These are phyloP conservation scores for Phycomyces nitens DNA, from an alignment of 192 early-diverging fungal species.

Conservation along the genomic window DNA sequence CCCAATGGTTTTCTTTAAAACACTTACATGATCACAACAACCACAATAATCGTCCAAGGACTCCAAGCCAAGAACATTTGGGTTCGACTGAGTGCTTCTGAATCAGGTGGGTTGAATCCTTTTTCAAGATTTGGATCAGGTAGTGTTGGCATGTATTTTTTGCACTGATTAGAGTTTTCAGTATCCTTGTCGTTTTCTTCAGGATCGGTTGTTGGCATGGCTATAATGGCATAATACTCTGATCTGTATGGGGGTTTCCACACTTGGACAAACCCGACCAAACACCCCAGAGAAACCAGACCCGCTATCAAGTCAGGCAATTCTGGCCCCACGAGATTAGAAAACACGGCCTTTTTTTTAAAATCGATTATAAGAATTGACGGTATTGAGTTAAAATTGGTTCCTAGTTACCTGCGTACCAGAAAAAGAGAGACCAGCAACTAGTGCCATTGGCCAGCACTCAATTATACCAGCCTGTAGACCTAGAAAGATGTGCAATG, in stretches of 20 bases:
- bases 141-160: no score
- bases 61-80: slow-evolving; percentile 30
- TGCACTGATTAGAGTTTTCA: no score
- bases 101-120: not conserved
- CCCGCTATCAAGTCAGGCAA: slow-evolving; percentile 38
- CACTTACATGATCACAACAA: slow-evolving; percentile 23
- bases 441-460: slow-evolving; percentile 33
- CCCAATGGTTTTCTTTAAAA: no score
- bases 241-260: slow-evolving; percentile 33
- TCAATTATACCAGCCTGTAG: slow-evolving; percentile 11
- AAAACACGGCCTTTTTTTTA: slow-evolving; percentile 12
- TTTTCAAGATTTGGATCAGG: no score
- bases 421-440: slow-evolving; percentile 36
- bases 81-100: slow-evolving; percentile 6
- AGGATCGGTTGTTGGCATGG: not conserved
- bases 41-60: slow-evolving; percentile 33
- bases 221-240: slow-evolving; percentile 22
- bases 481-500: no score
- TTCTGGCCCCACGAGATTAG: slow-evolving; percentile 41
- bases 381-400: no score
- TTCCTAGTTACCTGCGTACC: slow-evolving; percentile 23
- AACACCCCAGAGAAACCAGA: slow-evolving; percentile 23
- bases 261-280: slow-evolving; percentile 31
- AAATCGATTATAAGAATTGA: no score
- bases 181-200: no score